phyloP scores from a whole-genome alignment of 1,139 yeast genomes.

The Zygoascus meyerae region DNA sequence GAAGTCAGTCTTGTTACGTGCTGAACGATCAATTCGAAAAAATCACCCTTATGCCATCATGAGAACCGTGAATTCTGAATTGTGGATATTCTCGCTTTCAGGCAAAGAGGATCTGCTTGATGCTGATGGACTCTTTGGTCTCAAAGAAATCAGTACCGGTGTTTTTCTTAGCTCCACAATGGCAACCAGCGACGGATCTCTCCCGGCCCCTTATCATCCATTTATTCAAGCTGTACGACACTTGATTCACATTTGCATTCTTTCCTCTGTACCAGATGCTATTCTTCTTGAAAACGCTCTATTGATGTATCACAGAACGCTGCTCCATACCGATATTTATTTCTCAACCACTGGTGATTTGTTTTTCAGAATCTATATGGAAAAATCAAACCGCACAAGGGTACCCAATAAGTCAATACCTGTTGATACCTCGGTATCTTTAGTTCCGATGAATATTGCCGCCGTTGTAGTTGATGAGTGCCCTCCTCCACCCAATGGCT shows the following conservation, averaged over 20 bases:
- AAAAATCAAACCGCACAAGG: conserved; percentile 16
- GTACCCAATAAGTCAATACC: conserved; percentile 17
- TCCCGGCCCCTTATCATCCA: conserved; percentile 46
- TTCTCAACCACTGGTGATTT: conserved; percentile 37
- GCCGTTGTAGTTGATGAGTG: conserved; percentile 52
- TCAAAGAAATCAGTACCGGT: conserved; percentile 36
- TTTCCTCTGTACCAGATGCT: conserved; percentile 38
- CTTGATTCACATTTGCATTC: conserved; percentile 43
- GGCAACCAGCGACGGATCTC: conserved; percentile 33
- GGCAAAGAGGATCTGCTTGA: conserved; percentile 28
- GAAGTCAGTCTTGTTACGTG: conserved; percentile 44
- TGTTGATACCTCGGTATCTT: conserved; percentile 46
- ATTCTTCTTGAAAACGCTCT: not conserved
- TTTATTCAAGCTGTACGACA: conserved; percentile 58
- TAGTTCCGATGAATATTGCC: conserved; percentile 72
- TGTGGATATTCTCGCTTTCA: conserved; percentile 52
- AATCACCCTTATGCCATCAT: conserved; percentile 48
- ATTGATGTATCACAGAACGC: conserved; percentile 11
- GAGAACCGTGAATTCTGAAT: conserved; percentile 54
- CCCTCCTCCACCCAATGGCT: conserved; percentile 48
- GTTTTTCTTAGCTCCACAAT: conserved; percentile 34
- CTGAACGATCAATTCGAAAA: conserved; percentile 53
- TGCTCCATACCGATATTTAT: conserved; percentile 27
- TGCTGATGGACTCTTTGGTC: conserved; percentile 29
- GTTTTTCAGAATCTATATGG: conserved; percentile 22